These are phyloP conservation scores for Bacidia rubella DNA, from an alignment of 495 filamentous ascomycete species.

Conservation along the genomic window DNA sequence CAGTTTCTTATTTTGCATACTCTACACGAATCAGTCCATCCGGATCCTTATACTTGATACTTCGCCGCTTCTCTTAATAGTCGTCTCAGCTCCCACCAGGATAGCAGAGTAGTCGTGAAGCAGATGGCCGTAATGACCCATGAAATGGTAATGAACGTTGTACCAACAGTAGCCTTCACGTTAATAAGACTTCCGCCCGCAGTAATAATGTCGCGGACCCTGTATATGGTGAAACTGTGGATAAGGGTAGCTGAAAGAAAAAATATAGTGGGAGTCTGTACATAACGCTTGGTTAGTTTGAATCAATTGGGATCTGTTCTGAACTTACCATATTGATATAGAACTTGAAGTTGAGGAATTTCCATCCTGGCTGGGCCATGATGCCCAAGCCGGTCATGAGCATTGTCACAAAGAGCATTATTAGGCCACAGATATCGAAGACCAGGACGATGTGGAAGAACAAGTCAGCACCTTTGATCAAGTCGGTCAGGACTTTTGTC, in stretches of 20 bases:
- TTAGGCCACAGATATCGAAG: background rate
- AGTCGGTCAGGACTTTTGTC: background rate
- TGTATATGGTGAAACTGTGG: slow-evolving; percentile 23
- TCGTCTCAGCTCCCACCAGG: background rate
- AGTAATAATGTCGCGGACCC: slow-evolving; percentile 44
- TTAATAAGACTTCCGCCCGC: slow-evolving; percentile 41
- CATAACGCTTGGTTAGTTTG: background rate
- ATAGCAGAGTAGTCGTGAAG: slow-evolving; percentile 14
- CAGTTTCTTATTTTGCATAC: no score
- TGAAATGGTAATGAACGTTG: slow-evolving; percentile 44
- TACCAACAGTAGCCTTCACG: slow-evolving; percentile 38
- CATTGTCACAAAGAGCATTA: background rate
- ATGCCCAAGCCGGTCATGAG: background rate
- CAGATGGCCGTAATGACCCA: slow-evolving; percentile 43
- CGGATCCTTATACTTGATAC: no score
- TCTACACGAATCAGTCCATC: no score
- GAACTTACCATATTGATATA: background rate
- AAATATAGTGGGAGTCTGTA: background rate
- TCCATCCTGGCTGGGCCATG: background rate
- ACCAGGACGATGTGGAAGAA: background rate
- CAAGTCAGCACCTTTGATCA: background rate
- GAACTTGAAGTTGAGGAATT: background rate
- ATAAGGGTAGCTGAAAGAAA: background rate
- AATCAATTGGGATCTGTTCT: background rate
- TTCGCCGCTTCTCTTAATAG: background rate